phyloP scores from a whole-genome alignment of 352 stramenopile genomes.

The Phytophthora sp. region DNA sequence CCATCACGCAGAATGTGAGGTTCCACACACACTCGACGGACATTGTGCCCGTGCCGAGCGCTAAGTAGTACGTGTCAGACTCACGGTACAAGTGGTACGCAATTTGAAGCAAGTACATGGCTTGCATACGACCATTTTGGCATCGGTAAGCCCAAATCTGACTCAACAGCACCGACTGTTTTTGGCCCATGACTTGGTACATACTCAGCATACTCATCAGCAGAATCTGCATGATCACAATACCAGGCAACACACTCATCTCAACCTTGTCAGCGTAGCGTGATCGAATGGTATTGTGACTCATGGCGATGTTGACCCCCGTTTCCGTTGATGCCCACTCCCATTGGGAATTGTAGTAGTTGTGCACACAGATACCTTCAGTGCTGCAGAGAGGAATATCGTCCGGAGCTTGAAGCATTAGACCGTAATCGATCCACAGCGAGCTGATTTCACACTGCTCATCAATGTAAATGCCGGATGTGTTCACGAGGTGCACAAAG shows the following conservation, averaged over 20 bases:
- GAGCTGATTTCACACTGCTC: conserved; percentile 24
- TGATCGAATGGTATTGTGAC: conserved; percentile 30
- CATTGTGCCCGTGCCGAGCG: conserved; percentile 42
- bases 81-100: conserved; percentile 40
- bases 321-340: conserved; percentile 28
- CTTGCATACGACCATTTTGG: conserved; percentile 43
- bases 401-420: conserved; percentile 39
- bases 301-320: conserved; percentile 17
- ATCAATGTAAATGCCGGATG: conserved; percentile 38
- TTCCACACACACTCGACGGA: conserved; percentile 45
- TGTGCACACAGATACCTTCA: conserved; percentile 34
- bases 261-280: conserved; percentile 39
- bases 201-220: conserved; percentile 40
- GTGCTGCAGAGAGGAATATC: conserved; percentile 40
- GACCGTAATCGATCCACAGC: conserved; percentile 42
- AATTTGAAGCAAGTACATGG: conserved; percentile 43
- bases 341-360: conserved; percentile 44
- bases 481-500: conserved; percentile 38
- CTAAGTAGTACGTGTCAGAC: conserved; percentile 39
- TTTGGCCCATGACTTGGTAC: conserved; percentile 44
- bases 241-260: conserved; percentile 35
- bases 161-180: conserved; percentile 38
- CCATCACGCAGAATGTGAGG: conserved; percentile 45
- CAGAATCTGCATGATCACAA: conserved; percentile 43
- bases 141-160: conserved; percentile 49